Percentiles rank a stretch among this genome's conserved stretches.
phyloP scores from a whole-genome alignment of 768 basidiomycete species.

The Termitomyces sp. region DNA sequence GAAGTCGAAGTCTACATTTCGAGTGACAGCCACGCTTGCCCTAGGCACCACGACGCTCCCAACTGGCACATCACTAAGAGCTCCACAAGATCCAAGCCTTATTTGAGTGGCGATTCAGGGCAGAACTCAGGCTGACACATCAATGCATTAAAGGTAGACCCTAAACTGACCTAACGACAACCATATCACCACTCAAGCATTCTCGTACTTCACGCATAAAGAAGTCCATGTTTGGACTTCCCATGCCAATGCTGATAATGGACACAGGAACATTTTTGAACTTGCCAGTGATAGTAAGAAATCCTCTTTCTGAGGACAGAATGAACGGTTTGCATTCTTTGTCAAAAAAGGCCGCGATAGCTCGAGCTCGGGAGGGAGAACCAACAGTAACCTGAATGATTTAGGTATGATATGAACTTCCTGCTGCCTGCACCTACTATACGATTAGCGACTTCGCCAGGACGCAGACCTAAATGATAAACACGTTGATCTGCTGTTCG shows the following conservation, averaged over 20 bases:
- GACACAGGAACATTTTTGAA: slow-evolving; percentile 61
- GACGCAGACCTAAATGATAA: slow-evolving; percentile 71
- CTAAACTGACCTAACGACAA: slow-evolving; percentile 38
- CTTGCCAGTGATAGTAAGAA: slow-evolving; percentile 64
- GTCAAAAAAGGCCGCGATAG: slow-evolving; percentile 58
- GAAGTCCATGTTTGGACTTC: slow-evolving; percentile 77
- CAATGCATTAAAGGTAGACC: neutral
- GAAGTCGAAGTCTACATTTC: slow-evolving; percentile 79
- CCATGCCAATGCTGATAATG: slow-evolving; percentile 81
- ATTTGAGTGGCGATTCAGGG: slow-evolving; percentile 6
- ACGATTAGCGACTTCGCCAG: slow-evolving; percentile 77
- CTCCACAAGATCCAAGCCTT: slow-evolving; percentile 81
- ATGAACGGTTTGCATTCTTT: slow-evolving; percentile 52
- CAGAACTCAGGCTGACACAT: neutral
- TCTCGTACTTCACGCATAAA: slow-evolving; percentile 79
- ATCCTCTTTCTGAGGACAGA: slow-evolving; percentile 68
- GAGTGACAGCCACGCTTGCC: slow-evolving; percentile 58
- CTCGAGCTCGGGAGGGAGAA: slow-evolving; percentile 57
- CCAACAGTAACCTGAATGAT: slow-evolving; percentile 63
- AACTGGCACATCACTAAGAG: slow-evolving; percentile 61
- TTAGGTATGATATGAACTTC: neutral
- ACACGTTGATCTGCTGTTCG: slow-evolving; percentile 67
- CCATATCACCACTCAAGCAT: slow-evolving; percentile 58
- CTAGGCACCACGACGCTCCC: slow-evolving; percentile 71
- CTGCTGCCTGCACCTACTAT: slow-evolving; percentile 41